These are phyloP conservation scores for Phyllosticta paracitricarpa DNA, from an alignment of 2,329 filamentous ascomycete genomes.

Conservation along the genomic window DNA sequence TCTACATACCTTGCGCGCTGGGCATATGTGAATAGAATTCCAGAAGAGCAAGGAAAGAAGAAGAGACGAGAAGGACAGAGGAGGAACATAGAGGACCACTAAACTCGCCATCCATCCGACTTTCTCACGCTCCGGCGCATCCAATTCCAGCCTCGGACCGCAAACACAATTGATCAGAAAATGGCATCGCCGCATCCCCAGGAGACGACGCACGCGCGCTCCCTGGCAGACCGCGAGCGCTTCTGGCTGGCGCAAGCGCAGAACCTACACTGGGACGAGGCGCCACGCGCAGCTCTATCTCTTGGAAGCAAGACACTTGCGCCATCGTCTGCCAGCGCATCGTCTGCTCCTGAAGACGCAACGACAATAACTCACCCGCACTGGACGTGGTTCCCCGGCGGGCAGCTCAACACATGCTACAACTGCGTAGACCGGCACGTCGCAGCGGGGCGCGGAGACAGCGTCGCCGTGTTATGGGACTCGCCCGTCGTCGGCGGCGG, in stretches of 20 bases:
- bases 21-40: too few species aligned
- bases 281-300: slow-evolving; percentile 54
- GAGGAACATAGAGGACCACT: too few species aligned
- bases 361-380: slow-evolving; percentile 50
- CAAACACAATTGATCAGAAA: neutral
- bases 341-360: slow-evolving; percentile 34
- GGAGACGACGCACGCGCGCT: slow-evolving; percentile 42
- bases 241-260: slow-evolving; percentile 72
- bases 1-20: too few species aligned
- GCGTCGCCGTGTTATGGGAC: slow-evolving; percentile 75
- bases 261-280: slow-evolving; percentile 70
- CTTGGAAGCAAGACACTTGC: slow-evolving; percentile 51
- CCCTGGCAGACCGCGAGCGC: slow-evolving; percentile 55
- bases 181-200: slow-evolving; percentile 30
- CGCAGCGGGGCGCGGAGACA: slow-evolving; percentile 61
- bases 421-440: slow-evolving; percentile 90
- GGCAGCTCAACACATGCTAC: slow-evolving; percentile 82
- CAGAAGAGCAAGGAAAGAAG: too few species aligned
- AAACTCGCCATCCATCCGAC: too few species aligned
- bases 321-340: neutral
- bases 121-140: too few species aligned
- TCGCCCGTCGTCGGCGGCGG: slow-evolving; percentile 62
- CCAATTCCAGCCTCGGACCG: too few species aligned
- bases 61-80: too few species aligned
- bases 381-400: slow-evolving; percentile 86